Percentiles rank a stretch among this genome's conserved stretches.
Evolutionary conservation across 2,329 filamentous ascomycete genomes (phyloP).

Genomic region (Pseudogymnoascus sp.): DNA sequence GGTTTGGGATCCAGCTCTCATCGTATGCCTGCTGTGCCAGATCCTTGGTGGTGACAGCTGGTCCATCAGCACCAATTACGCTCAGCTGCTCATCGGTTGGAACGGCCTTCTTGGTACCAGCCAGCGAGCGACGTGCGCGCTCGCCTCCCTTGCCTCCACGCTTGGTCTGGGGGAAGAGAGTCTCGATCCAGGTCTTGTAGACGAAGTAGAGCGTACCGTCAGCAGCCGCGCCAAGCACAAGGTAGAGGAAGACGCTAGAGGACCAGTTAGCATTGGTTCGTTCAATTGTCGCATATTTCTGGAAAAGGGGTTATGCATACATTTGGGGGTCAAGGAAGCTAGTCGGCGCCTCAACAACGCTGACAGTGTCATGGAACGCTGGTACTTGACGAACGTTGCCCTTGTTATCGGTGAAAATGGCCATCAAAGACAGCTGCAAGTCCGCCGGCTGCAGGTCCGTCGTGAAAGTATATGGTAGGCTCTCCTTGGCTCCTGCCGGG

Average conservation of each 20-base stretch:
- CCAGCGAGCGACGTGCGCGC: constrained; percentile 51
- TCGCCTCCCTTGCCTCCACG: constrained; percentile 33
- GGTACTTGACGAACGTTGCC: constrained; percentile 68
- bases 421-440: constrained; percentile 67
- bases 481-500: constrained; percentile 68
- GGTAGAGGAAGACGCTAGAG: constrained; percentile 88
- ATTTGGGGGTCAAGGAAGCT: constrained; percentile 94
- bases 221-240: constrained; percentile 76
- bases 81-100: constrained; percentile 48
- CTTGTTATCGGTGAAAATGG: constrained; percentile 62
- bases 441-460: constrained; percentile 93
- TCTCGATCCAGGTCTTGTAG: constrained; percentile 96
- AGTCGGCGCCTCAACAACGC: constrained; percentile 82
- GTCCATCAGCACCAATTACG: constrained; percentile 52
- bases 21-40: constrained; percentile 62
- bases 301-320: constrained; percentile 46
- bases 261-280: constrained; percentile 17
- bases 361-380: constrained; percentile 76
- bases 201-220: constrained; percentile 85
- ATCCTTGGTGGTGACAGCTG: constrained; percentile 28
- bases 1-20: constrained; percentile 86
- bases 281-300: constrained; percentile 14
- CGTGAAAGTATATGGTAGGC: constrained; percentile 74
- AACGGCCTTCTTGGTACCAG: constrained; percentile 62
- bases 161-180: constrained; percentile 89